A percentile compares a stretch with the other conserved stretches of the same genome.
Conservation (phyloP, 2,329 filamentous ascomycete species). For the Ceratocystis smalleyi region DNA sequence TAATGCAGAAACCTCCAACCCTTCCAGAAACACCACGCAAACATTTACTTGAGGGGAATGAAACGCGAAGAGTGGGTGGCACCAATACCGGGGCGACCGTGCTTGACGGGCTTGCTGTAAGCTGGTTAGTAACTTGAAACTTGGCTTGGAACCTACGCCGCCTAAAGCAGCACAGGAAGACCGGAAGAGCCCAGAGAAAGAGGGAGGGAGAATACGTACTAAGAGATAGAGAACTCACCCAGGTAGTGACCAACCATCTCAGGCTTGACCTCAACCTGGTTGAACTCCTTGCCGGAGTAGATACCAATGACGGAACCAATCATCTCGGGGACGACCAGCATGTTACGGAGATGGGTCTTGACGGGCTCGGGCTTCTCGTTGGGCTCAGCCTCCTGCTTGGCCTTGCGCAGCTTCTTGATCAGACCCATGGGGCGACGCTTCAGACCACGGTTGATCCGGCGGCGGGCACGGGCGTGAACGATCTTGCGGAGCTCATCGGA, state of each 20-base stretch:
- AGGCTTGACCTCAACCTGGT: constrained; percentile 99
- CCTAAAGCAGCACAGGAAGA: neutral
- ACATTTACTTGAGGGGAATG: constrained; percentile 93
- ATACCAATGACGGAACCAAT: constrained; percentile 96
- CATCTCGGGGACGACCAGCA: constrained; percentile 99
- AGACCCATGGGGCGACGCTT: constrained; percentile 99
- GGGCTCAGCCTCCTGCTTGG: constrained; percentile 95
- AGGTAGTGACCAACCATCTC: constrained; percentile 99
- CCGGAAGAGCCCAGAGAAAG: neutral
- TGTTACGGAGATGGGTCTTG: constrained; percentile 98
- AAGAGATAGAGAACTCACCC: constrained; percentile 98
- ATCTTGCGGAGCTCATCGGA: constrained; percentile 98
- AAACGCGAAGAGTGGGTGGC: constrained; percentile 99
- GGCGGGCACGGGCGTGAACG: constrained; percentile 94
- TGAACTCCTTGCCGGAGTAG: constrained; percentile 99
- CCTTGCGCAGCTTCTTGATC: constrained; percentile 99
- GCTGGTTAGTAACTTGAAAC: constrained; percentile 32
- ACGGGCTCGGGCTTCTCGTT: constrained; percentile 99
- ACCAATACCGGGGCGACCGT: constrained; percentile 99
- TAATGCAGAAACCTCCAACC: constrained; percentile 37
- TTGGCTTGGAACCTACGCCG: neutral
- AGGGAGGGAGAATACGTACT: constrained; percentile 47
- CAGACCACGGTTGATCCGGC: constrained; percentile 98
- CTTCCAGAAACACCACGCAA: constrained; percentile 16
- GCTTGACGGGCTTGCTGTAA: constrained; percentile 94